These are phyloP conservation scores for Thelonectria discophora DNA, from an alignment of 2,329 filamentous ascomycete genomes.

Conservation along the genomic window DNA sequence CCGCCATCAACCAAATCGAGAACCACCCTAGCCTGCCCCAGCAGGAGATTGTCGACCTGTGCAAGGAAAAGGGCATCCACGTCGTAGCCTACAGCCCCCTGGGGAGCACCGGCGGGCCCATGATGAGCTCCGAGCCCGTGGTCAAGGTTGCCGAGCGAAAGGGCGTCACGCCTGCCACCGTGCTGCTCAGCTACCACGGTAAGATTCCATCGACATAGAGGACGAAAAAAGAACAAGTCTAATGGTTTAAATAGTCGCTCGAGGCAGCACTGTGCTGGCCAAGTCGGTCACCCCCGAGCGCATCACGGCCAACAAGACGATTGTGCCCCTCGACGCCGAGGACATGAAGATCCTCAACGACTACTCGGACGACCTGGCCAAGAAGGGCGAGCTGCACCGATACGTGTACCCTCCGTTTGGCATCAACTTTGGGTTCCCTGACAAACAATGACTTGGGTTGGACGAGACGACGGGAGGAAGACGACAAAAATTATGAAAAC, in stretches of 20 bases:
- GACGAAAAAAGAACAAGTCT: conserved; percentile 7
- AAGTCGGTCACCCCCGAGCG: conserved; percentile 75
- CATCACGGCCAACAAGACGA: conserved; percentile 75
- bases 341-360: conserved; percentile 68
- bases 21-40: conserved; percentile 77
- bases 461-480: conserved; percentile 8
- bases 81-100: conserved; percentile 77
- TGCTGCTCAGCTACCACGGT: conserved; percentile 79
- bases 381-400: conserved; percentile 63
- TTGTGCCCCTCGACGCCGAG: conserved; percentile 70
- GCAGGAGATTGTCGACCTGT: conserved; percentile 75
- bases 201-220: conserved; percentile 42
- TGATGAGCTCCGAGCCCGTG: conserved; percentile 70
- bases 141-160: conserved; percentile 72
- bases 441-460: conserved; percentile 57
- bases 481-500: background rate
- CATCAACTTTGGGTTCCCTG: conserved; percentile 76
- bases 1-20: conserved; percentile 77
- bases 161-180: conserved; percentile 65
- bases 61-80: conserved; percentile 73
- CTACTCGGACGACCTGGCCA: conserved; percentile 61
- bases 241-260: conserved; percentile 60
- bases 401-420: conserved; percentile 77
- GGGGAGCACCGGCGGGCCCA: conserved; percentile 70
- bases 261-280: conserved; percentile 75